phyloP scores from a whole-genome alignment of 2,329 filamentous ascomycete genomes.

The Graphiopsis chlorocephala region DNA sequence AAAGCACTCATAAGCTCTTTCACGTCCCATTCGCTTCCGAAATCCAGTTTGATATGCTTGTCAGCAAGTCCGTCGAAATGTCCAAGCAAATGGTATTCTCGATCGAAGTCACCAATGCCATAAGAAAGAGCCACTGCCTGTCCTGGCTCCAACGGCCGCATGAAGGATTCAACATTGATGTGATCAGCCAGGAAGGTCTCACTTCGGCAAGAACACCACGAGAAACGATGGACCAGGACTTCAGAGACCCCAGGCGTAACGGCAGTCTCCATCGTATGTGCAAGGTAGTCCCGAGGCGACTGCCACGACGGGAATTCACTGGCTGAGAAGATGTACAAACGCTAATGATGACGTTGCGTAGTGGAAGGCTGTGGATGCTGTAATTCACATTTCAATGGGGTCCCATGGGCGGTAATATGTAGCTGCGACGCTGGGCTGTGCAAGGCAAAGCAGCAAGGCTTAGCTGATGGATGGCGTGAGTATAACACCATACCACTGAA shows the following conservation, averaged over 20 bases:
- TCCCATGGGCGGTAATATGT: not conserved
- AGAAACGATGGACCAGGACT: not conserved
- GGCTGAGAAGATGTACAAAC: too few relatives aligned
- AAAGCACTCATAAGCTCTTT: not conserved
- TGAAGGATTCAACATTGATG: not conserved
- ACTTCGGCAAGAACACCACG: not conserved
- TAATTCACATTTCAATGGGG: not conserved
- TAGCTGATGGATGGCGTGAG: not conserved
- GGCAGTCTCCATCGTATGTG: not conserved
- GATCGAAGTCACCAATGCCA: constrained; percentile 4
- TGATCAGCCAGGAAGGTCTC: not conserved
- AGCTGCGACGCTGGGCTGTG: not conserved
- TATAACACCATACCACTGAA: not conserved
- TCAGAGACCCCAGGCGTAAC: not conserved
- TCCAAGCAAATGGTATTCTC: not conserved
- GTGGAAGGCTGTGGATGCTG: not conserved
- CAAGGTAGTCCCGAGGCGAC: too few relatives aligned
- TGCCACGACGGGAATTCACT: too few relatives aligned
- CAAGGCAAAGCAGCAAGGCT: not conserved
- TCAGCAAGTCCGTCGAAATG: not conserved
- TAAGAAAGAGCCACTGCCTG: not conserved
- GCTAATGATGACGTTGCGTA: not conserved
- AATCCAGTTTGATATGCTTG: not conserved
- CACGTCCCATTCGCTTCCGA: not conserved
- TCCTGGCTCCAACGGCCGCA: not conserved